Percentiles rank a stretch among this genome's conserved stretches.
Conservation (phyloP, 2,329 filamentous ascomycete genomes). For the Knufia fluminis region DNA sequence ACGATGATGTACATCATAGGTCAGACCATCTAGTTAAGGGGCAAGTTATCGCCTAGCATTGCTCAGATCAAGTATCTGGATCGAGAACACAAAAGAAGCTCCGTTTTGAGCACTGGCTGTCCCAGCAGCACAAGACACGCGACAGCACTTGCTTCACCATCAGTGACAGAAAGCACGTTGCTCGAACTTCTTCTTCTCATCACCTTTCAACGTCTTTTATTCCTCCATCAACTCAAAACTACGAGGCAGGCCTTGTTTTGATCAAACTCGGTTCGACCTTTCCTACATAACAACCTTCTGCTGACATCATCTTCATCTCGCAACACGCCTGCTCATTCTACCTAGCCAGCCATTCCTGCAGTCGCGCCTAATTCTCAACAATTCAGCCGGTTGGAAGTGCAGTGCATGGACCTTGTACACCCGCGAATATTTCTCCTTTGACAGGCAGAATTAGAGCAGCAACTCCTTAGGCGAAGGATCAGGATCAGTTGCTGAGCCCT, state of each 20-base stretch:
- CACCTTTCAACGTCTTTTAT: too few species aligned
- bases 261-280: too few species aligned
- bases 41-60: conserved; percentile 8
- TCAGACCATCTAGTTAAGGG: conserved; percentile 7
- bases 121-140: not conserved
- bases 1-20: conserved; percentile 10
- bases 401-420: not conserved
- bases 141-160: not conserved
- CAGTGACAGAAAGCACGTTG: too few species aligned
- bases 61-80: not conserved
- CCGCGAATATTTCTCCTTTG: not conserved
- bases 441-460: not conserved
- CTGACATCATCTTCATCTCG: too few species aligned
- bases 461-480: not conserved
- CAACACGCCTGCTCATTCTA: too few species aligned
- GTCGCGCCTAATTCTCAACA: too few species aligned
- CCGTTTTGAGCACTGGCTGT: not conserved
- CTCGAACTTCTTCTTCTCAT: too few species aligned
- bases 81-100: not conserved
- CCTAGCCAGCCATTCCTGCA: too few species aligned
- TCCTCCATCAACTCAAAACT: too few species aligned
- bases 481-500: conserved; percentile 1
- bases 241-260: too few species aligned
- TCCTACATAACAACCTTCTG: too few species aligned
- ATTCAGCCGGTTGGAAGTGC: not conserved